Base-by-base conservation (phyloP, 805 yeast genomes). In the Yamadazyma endophytica region DNA sequence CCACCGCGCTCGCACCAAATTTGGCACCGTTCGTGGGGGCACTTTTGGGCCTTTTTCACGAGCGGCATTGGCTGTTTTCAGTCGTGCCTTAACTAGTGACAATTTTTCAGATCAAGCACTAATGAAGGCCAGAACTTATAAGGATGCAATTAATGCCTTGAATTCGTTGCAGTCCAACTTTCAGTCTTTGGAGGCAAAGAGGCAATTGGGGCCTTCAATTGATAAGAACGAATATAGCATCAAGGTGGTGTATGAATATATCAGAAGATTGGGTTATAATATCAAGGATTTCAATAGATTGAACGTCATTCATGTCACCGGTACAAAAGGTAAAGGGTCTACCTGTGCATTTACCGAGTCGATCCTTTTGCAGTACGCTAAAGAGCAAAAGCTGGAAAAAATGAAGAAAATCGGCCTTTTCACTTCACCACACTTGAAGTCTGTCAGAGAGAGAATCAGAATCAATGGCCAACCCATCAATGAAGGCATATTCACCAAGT, bases 301-400 rank as follows among this genome's bases (percentile, higher is more conserved):
- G 46, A 89, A 89, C 46, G 70, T 88, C 2, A 72, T 92, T 24
- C 99, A 92, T 51, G 82, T 94, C 21, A 89, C 99, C 0, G 99
- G 99, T 13, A 92, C 99, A 1, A 92, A 92, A 55, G 99, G 99
- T 9, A 92, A 92, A 61, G 99, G 99, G 1, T 88, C 97, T 1
- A 90, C 97, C 0, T 90, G 97, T 58, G 96, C 98, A 0, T 92
- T 92, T 52, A 76, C 88, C 2, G 84, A 85, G 47, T 77, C 92
- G 2, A 86, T 94, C 23, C 57, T 94, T 39, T 50, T 58, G 6
- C 86, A 86, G 50, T 86, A 86, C 47, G 34, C 39, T 19, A 27
- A 28, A 17, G 29, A 35, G n/a, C 20, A 20, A 15, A 17, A 21
- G 3, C 18, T 21, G 23, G 21, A 28, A 9, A 45, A 53, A 18